Evolutionary conservation across 2,329 filamentous ascomycete genomes (phyloP).

Genomic region (Xylariaceae sp.): DNA sequence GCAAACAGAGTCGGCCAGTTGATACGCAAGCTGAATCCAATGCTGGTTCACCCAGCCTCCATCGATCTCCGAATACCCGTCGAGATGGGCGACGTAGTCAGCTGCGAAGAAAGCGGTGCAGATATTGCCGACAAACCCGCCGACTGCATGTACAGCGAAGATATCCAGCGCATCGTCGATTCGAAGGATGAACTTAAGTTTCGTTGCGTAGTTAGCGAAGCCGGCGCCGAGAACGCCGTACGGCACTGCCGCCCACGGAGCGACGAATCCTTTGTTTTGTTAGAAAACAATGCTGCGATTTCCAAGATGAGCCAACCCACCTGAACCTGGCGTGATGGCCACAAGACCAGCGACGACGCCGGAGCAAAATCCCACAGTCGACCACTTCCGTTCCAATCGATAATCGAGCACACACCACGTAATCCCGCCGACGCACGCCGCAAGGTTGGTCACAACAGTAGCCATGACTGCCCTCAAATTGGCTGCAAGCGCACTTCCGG

Average conservation of each 20-base stretch:
- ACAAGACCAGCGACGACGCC: constrained; percentile 85
- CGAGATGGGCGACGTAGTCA: constrained; percentile 78
- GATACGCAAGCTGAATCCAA: constrained; percentile 80
- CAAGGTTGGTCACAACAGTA: constrained; percentile 78
- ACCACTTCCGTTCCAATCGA: constrained; percentile 85
- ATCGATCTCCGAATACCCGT: constrained; percentile 61
- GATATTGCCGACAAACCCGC: constrained; percentile 74
- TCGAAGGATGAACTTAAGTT: constrained; percentile 78
- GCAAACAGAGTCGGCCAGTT: constrained; percentile 74
- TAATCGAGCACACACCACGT: constrained; percentile 91
- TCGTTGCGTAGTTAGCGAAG: constrained; percentile 85
- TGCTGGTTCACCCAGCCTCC: constrained; percentile 82
- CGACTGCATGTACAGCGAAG: constrained; percentile 77
- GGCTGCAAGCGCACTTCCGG: constrained; percentile 73
- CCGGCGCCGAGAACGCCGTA: constrained; percentile 73
- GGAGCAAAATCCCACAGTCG: constrained; percentile 88
- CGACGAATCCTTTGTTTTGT: constrained; percentile 57
- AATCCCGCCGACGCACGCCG: constrained; percentile 78
- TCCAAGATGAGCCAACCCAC: constrained; percentile 29
- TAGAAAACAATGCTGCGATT: neutral
- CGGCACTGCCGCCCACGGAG: constrained; percentile 77
- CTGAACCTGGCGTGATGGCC: constrained; percentile 82
- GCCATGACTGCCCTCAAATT: constrained; percentile 86
- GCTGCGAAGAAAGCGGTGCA: constrained; percentile 79
- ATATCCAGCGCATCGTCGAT: constrained; percentile 87